Percentiles rank a stretch among this genome's conserved stretches.
Evolutionary conservation across 2,329 filamentous ascomycete genomes (phyloP).

Genomic region (Sporothrix protearum): DNA sequence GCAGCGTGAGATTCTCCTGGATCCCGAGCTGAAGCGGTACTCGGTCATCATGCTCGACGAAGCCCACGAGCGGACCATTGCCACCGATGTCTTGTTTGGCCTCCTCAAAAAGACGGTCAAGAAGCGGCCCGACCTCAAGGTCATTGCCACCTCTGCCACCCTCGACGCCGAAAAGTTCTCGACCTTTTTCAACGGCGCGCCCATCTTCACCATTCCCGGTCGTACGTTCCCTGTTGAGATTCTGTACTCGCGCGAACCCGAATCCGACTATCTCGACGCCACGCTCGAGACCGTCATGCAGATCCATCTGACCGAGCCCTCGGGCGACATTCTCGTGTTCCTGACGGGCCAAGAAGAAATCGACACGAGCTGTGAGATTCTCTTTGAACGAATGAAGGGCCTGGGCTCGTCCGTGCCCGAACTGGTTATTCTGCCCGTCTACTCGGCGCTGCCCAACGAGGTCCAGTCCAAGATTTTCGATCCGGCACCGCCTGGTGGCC

Average conservation of each 20-base stretch:
- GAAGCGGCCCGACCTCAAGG: constrained; percentile 78
- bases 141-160: constrained; percentile 95
- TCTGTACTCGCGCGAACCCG: constrained; percentile 90
- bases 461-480: constrained; percentile 95
- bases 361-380: constrained; percentile 86
- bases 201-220: constrained; percentile 94
- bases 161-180: constrained; percentile 97
- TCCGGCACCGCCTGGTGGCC: constrained; percentile 75
- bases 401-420: constrained; percentile 87
- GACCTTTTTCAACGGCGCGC: constrained; percentile 90
- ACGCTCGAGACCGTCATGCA: constrained; percentile 97
- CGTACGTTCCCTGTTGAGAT: constrained; percentile 94
- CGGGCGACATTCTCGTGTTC: constrained; percentile 93
- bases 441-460: constrained; percentile 86
- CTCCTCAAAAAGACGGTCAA: constrained; percentile 90
- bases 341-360: constrained; percentile 98
- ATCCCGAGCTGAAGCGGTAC: constrained; percentile 83
- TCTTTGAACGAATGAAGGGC: constrained; percentile 95
- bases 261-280: constrained; percentile 91
- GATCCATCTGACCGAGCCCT: constrained; percentile 88
- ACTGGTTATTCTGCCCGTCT: constrained; percentile 90
- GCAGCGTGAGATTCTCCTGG: constrained; percentile 88
- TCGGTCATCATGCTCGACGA: constrained; percentile 98
- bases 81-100: constrained; percentile 92
- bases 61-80: constrained; percentile 91